Percentiles rank a stretch among this genome's conserved stretches.
These are phyloP conservation scores for Cantharellus anzutake DNA, from an alignment of 768 basidiomycete genomes.

Conservation along the genomic window DNA sequence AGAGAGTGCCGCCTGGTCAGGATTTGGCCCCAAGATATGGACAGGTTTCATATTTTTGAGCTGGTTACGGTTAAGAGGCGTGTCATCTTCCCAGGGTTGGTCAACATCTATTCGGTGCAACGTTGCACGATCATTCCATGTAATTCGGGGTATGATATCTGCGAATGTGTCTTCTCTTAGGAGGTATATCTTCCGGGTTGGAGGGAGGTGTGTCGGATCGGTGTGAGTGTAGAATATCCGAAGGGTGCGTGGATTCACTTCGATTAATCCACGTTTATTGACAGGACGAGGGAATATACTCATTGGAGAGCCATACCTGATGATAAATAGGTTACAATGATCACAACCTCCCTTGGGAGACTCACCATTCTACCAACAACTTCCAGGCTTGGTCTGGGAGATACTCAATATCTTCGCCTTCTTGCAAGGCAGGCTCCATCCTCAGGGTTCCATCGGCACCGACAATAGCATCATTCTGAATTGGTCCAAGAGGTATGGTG, in stretches of 20 bases:
- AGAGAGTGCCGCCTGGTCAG: too few species aligned
- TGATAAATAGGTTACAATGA: not conserved
- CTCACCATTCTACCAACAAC: slow-evolving; percentile 49
- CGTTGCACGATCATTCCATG: not conserved
- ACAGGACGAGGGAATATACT: not conserved
- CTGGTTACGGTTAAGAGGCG: too few species aligned
- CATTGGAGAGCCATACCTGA: not conserved
- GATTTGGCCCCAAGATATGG: too few species aligned
- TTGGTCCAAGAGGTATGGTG: slow-evolving; percentile 34
- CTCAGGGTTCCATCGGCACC: slow-evolving; percentile 26
- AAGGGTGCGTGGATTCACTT: not conserved
- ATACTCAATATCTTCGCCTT: slow-evolving; percentile 41
- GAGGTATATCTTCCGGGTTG: not conserved
- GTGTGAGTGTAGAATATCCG: not conserved
- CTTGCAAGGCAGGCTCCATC: slow-evolving; percentile 30
- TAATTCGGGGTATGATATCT: not conserved
- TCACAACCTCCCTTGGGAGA: slow-evolving; percentile 5
- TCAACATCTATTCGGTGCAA: not conserved
- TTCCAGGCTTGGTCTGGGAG: slow-evolving; percentile 58
- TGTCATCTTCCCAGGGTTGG: not conserved
- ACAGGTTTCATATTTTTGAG: too few species aligned
- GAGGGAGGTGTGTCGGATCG: not conserved
- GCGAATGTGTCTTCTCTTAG: not conserved
- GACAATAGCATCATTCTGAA: slow-evolving; percentile 54
- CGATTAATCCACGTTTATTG: not conserved